A percentile compares a stretch with the other conserved stretches of the same genome.
Conservation (phyloP, 1,139 yeast species). For the Nakaseomyces kungkrabaensis region DNA sequence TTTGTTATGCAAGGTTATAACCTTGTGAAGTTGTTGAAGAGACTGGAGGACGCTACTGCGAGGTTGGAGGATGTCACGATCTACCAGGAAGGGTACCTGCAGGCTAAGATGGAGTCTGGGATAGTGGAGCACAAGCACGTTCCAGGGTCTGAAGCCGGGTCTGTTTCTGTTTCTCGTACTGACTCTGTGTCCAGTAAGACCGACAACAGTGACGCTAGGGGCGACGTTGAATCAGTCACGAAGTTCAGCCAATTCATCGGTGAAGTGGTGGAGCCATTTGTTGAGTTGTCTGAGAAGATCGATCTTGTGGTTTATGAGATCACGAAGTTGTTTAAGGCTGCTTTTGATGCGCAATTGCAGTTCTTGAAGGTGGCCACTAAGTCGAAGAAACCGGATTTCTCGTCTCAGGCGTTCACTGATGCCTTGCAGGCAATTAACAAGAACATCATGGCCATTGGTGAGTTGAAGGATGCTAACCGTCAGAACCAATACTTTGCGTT, state of each 20-base stretch:
- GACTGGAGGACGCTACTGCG: slow-evolving; percentile 89
- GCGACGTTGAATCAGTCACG: slow-evolving; percentile 30
- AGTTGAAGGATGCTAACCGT: slow-evolving; percentile 67
- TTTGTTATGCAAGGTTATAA: slow-evolving; percentile 71
- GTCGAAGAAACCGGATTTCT: slow-evolving; percentile 54
- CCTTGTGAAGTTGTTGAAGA: slow-evolving; percentile 67
- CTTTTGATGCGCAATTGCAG: slow-evolving; percentile 48
- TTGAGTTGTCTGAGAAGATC: slow-evolving; percentile 44
- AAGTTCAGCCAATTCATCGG: slow-evolving; percentile 49
- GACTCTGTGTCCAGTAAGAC: slow-evolving; percentile 11
- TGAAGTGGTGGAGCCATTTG: slow-evolving; percentile 52
- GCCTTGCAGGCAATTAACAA: slow-evolving; percentile 63
- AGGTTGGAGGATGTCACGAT: slow-evolving; percentile 83
- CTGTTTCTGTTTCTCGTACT: slow-evolving; percentile 13
- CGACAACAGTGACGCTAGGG: no score
- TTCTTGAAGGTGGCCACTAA: slow-evolving; percentile 52
- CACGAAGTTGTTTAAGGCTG: slow-evolving; percentile 45
- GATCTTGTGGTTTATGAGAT: slow-evolving; percentile 58
- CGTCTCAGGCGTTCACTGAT: slow-evolving; percentile 45
- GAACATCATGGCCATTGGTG: slow-evolving; percentile 46
- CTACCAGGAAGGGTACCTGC: slow-evolving; percentile 49
- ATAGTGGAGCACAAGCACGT: not conserved
- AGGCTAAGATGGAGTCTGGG: slow-evolving; percentile 19
- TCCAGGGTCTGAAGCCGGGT: slow-evolving; percentile 12
- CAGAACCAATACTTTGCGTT: slow-evolving; percentile 56